A percentile compares a stretch with the other conserved stretches of the same genome.
Evolutionary conservation across 306 rosid species (phyloP).

Genomic region (Purshia tridentata): DNA sequence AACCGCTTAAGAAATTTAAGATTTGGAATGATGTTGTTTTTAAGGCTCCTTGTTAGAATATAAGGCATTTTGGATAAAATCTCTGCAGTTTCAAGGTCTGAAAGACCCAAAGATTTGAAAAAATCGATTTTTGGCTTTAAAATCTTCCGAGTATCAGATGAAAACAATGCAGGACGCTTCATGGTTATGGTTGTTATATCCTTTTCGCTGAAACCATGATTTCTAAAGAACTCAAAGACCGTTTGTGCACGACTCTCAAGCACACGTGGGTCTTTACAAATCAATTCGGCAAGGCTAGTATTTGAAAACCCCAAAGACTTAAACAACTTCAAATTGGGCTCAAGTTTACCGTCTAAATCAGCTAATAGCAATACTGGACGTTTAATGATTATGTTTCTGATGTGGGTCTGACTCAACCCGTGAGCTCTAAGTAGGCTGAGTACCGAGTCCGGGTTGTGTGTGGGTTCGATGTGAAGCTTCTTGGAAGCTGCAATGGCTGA

Average conservation of each 20-base stretch:
- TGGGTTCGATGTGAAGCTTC: slow-evolving; percentile 6
- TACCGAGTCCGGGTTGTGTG: slow-evolving; percentile 22
- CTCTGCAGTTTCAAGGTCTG: slow-evolving; percentile 1
- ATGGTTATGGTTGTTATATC: slow-evolving; percentile 12
- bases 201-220: slow-evolving; percentile 24
- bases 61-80: slow-evolving; percentile 13
- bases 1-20: slow-evolving; percentile 20
- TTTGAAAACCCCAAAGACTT: slow-evolving; percentile 25
- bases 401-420: slow-evolving; percentile 26
- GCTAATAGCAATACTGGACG: slow-evolving; percentile 29
- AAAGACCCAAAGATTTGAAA: slow-evolving; percentile 29
- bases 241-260: slow-evolving; percentile 11
- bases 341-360: slow-evolving; percentile 20
- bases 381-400: slow-evolving; percentile 14
- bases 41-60: slow-evolving; percentile 22
- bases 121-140: slow-evolving; percentile 25
- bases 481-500: slow-evolving; percentile 26
- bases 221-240: slow-evolving; percentile 18
- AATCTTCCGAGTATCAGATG: not conserved
- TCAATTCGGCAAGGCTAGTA: slow-evolving; percentile 10
- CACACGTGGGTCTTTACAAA: slow-evolving; percentile 11
- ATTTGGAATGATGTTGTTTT: slow-evolving; percentile 13
- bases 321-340: slow-evolving; percentile 27
- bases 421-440: slow-evolving; percentile 21
- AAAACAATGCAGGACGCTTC: slow-evolving; percentile 18